Percentiles rank a stretch among this genome's conserved stretches.
Evolutionary conservation across 208 protist genomes (phyloP).

Genomic region (Angomonas desouzai): DNA sequence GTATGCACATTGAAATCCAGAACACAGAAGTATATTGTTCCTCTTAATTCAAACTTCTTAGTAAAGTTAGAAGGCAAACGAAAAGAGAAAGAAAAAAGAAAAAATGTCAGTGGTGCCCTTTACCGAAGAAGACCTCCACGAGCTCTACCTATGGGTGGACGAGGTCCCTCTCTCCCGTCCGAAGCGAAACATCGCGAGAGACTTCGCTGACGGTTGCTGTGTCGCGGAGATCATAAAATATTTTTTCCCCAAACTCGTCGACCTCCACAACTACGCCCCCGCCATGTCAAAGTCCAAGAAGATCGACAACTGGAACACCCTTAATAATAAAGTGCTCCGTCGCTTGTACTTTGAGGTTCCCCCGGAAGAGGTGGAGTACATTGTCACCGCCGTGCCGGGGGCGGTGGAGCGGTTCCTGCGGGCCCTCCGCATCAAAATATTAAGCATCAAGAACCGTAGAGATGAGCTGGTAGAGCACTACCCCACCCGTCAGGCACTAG

Average conservation of each 20-base stretch:
- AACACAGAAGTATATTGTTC: neutral
- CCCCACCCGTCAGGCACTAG: neutral
- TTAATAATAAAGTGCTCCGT: slow-evolving; percentile 94
- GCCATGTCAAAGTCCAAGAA: slow-evolving; percentile 90
- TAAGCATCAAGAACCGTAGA: slow-evolving; percentile 7
- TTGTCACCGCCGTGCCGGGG: slow-evolving; percentile 83
- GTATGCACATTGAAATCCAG: too few relatives aligned
- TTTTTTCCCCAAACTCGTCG: slow-evolving; percentile 96
- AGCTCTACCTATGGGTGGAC: slow-evolving; percentile 97
- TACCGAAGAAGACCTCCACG: slow-evolving; percentile 93
- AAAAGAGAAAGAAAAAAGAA: slow-evolving; percentile 19
- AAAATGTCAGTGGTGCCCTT: slow-evolving; percentile 61
- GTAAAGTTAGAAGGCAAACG: slow-evolving; percentile 9
- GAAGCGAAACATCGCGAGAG: slow-evolving; percentile 96
- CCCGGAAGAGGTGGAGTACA: slow-evolving; percentile 86
- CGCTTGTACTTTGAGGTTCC: slow-evolving; percentile 92
- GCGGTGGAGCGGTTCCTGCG: slow-evolving; percentile 93
- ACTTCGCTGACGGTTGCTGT: slow-evolving; percentile 98
- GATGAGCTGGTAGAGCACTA: slow-evolving; percentile 7
- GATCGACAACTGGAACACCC: slow-evolving; percentile 96
- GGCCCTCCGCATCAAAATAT: slow-evolving; percentile 87
- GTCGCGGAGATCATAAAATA: slow-evolving; percentile 95
- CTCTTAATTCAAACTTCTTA: neutral
- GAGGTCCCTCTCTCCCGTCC: slow-evolving; percentile 94
- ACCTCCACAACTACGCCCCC: slow-evolving; percentile 98